A percentile compares a stretch with the other conserved stretches of the same genome.
Evolutionary conservation across 345 rosid species (phyloP).

Genomic region (Brassica napus): Da-Ae NC_063447.1:58132501-58133000

Average conservation of each 20-base stretch:
- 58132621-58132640: too few relatives aligned
- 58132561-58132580: too few relatives aligned
- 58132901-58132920: background rate
- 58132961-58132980: constrained; percentile 19
- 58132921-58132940: constrained; percentile 18
- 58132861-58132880: background rate
- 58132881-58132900: background rate
- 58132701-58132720: too few relatives aligned
- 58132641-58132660: too few relatives aligned
- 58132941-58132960: constrained; percentile 11
- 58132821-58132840: background rate
- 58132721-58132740: too few relatives aligned
- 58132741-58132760: background rate
- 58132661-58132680: too few relatives aligned
- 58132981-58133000: constrained; percentile 23
- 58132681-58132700: too few relatives aligned
- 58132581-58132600: too few relatives aligned
- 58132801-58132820: background rate
- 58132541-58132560: too few relatives aligned
- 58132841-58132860: background rate
- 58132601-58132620: too few relatives aligned
- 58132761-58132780: background rate
- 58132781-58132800: background rate
- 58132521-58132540: too few relatives aligned
- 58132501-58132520: too few relatives aligned